These are phyloP conservation scores for Capronia americana DNA, from an alignment of 2,329 filamentous ascomycete species.

Conservation along the genomic window DNA sequence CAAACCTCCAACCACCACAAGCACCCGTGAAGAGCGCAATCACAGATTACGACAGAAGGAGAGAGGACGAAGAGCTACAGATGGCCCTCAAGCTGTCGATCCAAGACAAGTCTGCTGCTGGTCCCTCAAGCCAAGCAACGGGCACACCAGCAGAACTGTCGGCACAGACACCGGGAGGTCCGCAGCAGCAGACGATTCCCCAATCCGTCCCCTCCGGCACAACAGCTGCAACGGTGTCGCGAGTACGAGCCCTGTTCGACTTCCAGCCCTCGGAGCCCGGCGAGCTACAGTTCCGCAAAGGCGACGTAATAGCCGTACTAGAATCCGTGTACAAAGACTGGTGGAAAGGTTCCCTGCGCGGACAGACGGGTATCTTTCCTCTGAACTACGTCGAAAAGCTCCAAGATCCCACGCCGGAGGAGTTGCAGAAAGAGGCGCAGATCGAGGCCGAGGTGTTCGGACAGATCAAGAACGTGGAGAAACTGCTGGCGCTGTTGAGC, in stretches of 20 bases:
- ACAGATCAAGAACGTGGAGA: slow-evolving; percentile 78
- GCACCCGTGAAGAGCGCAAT: slow-evolving; percentile 93
- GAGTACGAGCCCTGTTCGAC: slow-evolving; percentile 91
- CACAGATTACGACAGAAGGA: slow-evolving; percentile 85
- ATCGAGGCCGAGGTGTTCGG: slow-evolving; percentile 86
- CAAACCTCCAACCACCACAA: slow-evolving; percentile 86
- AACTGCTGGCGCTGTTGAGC: slow-evolving; percentile 85
- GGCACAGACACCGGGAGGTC: slow-evolving; percentile 44
- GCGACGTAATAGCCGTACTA: slow-evolving; percentile 94
- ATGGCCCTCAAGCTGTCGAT: slow-evolving; percentile 93
- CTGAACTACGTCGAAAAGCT: slow-evolving; percentile 99
- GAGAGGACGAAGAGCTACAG: slow-evolving; percentile 96
- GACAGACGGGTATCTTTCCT: slow-evolving; percentile 96
- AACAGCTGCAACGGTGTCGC: slow-evolving; percentile 92
- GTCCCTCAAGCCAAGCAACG: slow-evolving; percentile 46
- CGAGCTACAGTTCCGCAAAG: slow-evolving; percentile 94
- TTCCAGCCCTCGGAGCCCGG: slow-evolving; percentile 93
- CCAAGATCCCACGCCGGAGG: slow-evolving; percentile 89
- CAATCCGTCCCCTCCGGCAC: slow-evolving; percentile 77
- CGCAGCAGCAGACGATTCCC: slow-evolving; percentile 52
- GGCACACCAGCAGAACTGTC: slow-evolving; percentile 48
- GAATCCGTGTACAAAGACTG: slow-evolving; percentile 99
- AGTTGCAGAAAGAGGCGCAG: slow-evolving; percentile 91
- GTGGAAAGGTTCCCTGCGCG: slow-evolving; percentile 96
- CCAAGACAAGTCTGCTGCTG: slow-evolving; percentile 72